phyloP scores from a whole-genome alignment of 441 rosid species.

The Geranium incanum region DNA sequence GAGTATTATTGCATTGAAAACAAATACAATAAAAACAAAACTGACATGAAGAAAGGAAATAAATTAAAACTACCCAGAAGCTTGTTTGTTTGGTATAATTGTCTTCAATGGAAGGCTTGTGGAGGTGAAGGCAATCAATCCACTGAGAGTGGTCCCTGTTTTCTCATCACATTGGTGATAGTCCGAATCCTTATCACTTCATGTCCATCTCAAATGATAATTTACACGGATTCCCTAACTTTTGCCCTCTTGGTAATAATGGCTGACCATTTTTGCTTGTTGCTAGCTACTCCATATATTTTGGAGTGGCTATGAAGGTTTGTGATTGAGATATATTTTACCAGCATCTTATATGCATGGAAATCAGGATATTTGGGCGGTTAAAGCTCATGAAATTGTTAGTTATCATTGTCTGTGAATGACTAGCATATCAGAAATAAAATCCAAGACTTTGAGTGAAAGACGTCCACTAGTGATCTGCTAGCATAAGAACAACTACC shows the following conservation, averaged over 20 bases:
- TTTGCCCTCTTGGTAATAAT: background rate
- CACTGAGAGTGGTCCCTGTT: constrained; percentile 1
- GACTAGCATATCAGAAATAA: constrained; percentile 6
- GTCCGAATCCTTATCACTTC: background rate
- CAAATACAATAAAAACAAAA: no score
- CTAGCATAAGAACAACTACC: constrained; percentile 4
- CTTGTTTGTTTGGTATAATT: background rate
- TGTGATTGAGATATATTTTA: constrained; percentile 1
- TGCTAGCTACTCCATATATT: constrained; percentile 9
- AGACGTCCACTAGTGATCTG: constrained; percentile 12
- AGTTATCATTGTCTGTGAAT: constrained; percentile 6
- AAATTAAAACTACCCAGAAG: background rate
- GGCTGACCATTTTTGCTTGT: background rate
- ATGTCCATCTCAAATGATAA: background rate
- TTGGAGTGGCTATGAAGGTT: constrained; percentile 1
- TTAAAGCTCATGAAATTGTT: constrained; percentile 5
- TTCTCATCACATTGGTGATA: background rate
- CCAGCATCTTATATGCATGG: background rate
- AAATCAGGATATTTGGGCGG: background rate
- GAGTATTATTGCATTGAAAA: no score
- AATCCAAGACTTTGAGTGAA: constrained; percentile 1
- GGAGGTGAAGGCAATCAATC: constrained; percentile 1
- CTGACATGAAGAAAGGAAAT: no score
- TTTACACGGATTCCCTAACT: background rate
- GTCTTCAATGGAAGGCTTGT: background rate